A percentile compares a stretch with the other conserved stretches of the same genome.
Conservation (phyloP, 495 filamentous ascomycete genomes). For the Xeromyces bisporus region DNA sequence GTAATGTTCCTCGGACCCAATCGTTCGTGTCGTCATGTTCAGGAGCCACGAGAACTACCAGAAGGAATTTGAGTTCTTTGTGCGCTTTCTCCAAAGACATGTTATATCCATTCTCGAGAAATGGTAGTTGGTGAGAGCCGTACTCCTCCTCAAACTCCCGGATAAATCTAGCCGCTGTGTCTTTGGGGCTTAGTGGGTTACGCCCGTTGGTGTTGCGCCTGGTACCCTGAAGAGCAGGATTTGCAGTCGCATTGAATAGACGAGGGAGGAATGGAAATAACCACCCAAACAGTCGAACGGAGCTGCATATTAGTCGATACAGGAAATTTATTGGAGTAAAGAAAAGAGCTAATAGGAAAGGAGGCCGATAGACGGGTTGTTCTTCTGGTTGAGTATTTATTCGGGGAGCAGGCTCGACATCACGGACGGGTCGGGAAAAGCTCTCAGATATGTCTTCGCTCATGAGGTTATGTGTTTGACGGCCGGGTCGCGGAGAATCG, state of each 20-base stretch:
- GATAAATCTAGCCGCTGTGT: conserved; percentile 75
- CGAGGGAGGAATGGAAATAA: conserved; percentile 76
- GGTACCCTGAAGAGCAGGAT: conserved; percentile 32
- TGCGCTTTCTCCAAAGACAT: conserved; percentile 80
- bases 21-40: conserved; percentile 82
- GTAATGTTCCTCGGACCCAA: conserved; percentile 71
- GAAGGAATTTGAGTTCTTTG: conserved; percentile 71
- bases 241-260: conserved; percentile 34
- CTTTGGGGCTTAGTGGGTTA: conserved; percentile 58
- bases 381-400: conserved; percentile 57
- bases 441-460: conserved; percentile 43
- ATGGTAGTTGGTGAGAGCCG: conserved; percentile 48
- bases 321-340: conserved; percentile 70
- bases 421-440: conserved; percentile 14
- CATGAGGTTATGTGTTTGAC: conserved; percentile 36
- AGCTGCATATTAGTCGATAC: conserved; percentile 46
- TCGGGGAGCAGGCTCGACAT: conserved; percentile 48
- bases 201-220: conserved; percentile 50
- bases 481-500: conserved; percentile 31
- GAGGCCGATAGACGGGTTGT: conserved; percentile 46
- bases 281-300: conserved; percentile 47
- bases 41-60: conserved; percentile 70
- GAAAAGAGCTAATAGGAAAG: conserved; percentile 56
- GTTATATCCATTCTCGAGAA: conserved; percentile 75
- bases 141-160: conserved; percentile 92